Evolutionary conservation across 2,329 filamentous ascomycete species (phyloP), one percentile per base, ranked within the genome.

Genomic region (Cytospora paraplurivora): DNA sequence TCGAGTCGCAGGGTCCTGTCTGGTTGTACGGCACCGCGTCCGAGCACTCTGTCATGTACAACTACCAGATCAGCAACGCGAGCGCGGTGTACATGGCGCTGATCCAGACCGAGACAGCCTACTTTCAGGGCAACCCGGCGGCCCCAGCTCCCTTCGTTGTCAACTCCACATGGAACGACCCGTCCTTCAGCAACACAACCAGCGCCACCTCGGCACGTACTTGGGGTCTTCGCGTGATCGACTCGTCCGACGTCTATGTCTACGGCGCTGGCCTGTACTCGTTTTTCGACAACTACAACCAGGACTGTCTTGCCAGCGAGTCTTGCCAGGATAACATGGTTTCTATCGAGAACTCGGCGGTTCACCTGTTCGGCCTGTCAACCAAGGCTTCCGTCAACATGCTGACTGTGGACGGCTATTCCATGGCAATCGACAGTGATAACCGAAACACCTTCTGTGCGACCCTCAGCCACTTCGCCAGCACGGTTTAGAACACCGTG

Each of bases 61-160:
- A 97, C 80, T 97, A 96, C 80, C 90, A 96, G 76, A 79, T 97
- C 71, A 79, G 84, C 72, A 88, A 88, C 67, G 91, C 93, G 1
- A 82, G 86, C 71, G 89, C 93, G 72, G 82, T 96, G 67, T 96
- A 90, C 79, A 88, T 96, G 83, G 88, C 85, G 12, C 79, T 91
- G 57, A 92, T 96, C 71, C 93, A 97, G 78, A 91, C 91, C 4
- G 94, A 97, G 78, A 97, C 93, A 6, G 90, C 93, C 37, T 93
- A 91, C 81, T 92, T 89, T 82, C 91, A 96, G 78, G 85, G 89
- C 73, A 93, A 94, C 78, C 92, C 93, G 5, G 84, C 89, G 69
- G 85, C 91, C 2, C 81, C 84, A 11, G 81, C 84, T 11, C 90
- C 88, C 47, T 92, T 90, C 75, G 79, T 78, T 0, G 76, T 80